phyloP scores from a whole-genome alignment of 2,329 filamentous ascomycete species.

The Madurella mycetomatis region DNA sequence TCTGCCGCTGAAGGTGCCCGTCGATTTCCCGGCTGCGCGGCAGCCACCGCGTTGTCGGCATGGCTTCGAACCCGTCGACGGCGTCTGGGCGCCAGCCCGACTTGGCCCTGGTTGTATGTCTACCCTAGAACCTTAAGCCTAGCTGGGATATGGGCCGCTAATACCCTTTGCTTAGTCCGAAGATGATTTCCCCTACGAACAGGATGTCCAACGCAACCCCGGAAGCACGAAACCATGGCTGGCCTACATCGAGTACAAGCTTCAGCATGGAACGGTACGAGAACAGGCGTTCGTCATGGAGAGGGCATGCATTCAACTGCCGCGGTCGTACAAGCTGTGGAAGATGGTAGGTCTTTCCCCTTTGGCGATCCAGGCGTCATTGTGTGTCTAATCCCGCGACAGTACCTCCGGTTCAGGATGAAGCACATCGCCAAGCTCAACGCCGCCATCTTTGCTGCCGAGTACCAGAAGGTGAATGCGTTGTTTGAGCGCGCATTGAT shows the following conservation, averaged over 20 bases:
- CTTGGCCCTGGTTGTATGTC: slow-evolving; percentile 46
- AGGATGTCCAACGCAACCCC: slow-evolving; percentile 83
- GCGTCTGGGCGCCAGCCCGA: slow-evolving; percentile 38
- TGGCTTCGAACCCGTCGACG: slow-evolving; percentile 18
- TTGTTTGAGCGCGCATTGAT: slow-evolving; percentile 91
- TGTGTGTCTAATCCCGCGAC: slow-evolving; percentile 16
- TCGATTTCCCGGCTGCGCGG: slow-evolving; percentile 6
- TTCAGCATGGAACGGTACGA: slow-evolving; percentile 74
- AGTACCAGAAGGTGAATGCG: slow-evolving; percentile 90
- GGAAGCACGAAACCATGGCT: slow-evolving; percentile 92
- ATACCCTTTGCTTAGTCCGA: slow-evolving; percentile 43
- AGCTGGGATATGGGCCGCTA: slow-evolving; percentile 18
- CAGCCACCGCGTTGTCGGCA: slow-evolving; percentile 12
- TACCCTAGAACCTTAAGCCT: neutral
- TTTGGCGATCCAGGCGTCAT: neutral
- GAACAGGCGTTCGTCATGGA: slow-evolving; percentile 89
- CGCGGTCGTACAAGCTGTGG: slow-evolving; percentile 97
- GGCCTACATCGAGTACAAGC: slow-evolving; percentile 87
- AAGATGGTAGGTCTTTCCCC: slow-evolving; percentile 62
- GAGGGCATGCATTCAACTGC: slow-evolving; percentile 82
- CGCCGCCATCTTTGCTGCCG: slow-evolving; percentile 69
- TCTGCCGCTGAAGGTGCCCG: slow-evolving; percentile 11
- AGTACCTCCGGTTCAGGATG: slow-evolving; percentile 82
- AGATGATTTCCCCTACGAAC: slow-evolving; percentile 93
- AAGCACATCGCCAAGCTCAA: slow-evolving; percentile 81